Evolutionary conservation across 257 asterid genomes (phyloP), one percentile per base, ranked within the genome.

Genomic region (Coffea canephora): DNA sequence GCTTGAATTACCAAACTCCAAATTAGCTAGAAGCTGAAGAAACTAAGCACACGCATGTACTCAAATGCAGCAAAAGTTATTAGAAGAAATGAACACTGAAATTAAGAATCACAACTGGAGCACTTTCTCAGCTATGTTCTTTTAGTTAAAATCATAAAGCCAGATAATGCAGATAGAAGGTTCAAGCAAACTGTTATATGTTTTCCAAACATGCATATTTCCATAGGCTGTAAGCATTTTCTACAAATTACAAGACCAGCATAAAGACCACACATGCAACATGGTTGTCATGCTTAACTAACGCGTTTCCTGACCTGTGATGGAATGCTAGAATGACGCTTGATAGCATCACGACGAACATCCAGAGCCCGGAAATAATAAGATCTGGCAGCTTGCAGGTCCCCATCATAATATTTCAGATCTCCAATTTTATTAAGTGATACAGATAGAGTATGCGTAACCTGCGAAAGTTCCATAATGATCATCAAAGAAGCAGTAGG

Each of bases 391-490:
- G 93, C 94, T 86, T 87, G 90, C 71, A 96, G 84, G 87, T 93
- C 97, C 78, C 91, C 97, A 43, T 82, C 97, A 74, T 96, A 91
- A 85, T 92, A 96, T 85, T 90, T 91, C 64, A 93, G 90, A 82
- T 96, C 99, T 81, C 99, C 99, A 84, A 96, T 94, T 88, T 96
- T 96, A 83, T 94, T 96, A 36, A 92, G 91, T 1, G 98, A 94
- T 59, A 94, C 97, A 18, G 99, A 94, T 74, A 93, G 98, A n/a
- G 99, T 92, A 81, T 96, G 99, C 50, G 90, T 91, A 79, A 81
- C 78, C 84, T 81, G 80, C 46, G 62, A 48, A 77, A 67, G 13
- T 10, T 68, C 55, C 11, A 31, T 34, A 48, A 65, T 15, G 19
- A 21, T 41, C 6, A 57, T 21, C n/a, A n/a, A 75, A 57, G 75